These are phyloP conservation scores for Trichoderma gracile DNA, from an alignment of 2,329 filamentous ascomycete genomes.

Conservation along the genomic window DNA sequence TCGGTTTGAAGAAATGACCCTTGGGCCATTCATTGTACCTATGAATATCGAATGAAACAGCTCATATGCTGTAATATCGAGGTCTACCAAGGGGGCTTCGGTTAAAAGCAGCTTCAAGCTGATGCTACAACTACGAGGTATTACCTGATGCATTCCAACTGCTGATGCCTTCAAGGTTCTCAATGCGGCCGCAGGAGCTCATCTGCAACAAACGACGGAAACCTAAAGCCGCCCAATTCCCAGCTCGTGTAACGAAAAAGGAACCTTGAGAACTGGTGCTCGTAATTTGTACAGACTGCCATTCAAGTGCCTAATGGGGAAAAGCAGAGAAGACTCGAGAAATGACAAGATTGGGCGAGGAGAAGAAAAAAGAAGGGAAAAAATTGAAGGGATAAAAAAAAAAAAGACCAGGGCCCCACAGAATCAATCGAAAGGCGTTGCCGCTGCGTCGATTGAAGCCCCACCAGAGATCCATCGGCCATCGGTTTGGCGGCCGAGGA, in stretches of 20 bases:
- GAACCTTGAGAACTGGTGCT: no score
- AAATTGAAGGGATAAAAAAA: not conserved
- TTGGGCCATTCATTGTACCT: no score
- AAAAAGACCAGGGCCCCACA: constrained; percentile 14
- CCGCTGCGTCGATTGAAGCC: not conserved
- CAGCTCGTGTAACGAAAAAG: not conserved
- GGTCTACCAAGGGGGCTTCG: no score
- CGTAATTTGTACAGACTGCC: not conserved
- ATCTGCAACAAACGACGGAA: no score
- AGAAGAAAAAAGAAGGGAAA: not conserved
- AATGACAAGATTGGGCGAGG: not conserved
- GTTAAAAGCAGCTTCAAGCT: no score
- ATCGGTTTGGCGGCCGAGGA: constrained; percentile 19
- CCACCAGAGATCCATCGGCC: constrained; percentile 25
- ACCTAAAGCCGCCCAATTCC: constrained; percentile 2
- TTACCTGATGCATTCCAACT: not conserved
- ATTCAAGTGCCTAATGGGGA: constrained; percentile 18
- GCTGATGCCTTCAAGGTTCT: not conserved
- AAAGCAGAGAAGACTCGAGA: constrained; percentile 3
- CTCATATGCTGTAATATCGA: no score
- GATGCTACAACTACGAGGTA: not conserved
- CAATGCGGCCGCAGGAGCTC: not conserved
- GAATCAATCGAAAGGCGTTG: constrained; percentile 23
- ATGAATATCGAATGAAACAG: not conserved
- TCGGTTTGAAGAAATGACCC: not conserved